Conservation (phyloP, 2,329 filamentous ascomycete genomes). For the Pseudocercospora eumusae region DNA sequence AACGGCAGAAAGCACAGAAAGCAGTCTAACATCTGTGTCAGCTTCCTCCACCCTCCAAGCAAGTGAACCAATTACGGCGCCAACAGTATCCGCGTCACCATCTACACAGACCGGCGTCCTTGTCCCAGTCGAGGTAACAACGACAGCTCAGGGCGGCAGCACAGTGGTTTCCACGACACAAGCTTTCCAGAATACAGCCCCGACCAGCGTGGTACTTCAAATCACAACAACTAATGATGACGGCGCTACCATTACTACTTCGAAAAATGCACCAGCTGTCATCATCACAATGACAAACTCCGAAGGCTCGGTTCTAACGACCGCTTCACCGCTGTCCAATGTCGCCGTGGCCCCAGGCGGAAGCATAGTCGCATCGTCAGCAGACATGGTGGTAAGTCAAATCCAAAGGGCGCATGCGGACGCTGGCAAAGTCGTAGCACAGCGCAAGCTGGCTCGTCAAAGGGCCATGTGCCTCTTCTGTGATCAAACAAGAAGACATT, state of each 20-base stretch:
- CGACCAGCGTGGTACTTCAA: constrained; percentile 35
- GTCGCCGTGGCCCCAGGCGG: constrained; percentile 43
- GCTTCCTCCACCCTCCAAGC: constrained; percentile 28
- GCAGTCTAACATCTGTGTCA: constrained; percentile 27
- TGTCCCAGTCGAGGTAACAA: constrained; percentile 44
- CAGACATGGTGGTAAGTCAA: constrained; percentile 35
- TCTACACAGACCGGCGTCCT: constrained; percentile 41
- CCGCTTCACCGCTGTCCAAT: constrained; percentile 43
- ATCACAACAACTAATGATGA: constrained; percentile 38
- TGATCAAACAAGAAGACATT: neutral
- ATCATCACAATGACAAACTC: constrained; percentile 46
- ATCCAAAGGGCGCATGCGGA: neutral
- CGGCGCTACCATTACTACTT: constrained; percentile 37
- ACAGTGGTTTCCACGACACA: constrained; percentile 42
- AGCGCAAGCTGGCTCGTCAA: neutral
- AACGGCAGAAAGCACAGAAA: constrained; percentile 30
- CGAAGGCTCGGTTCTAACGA: constrained; percentile 41
- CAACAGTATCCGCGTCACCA: constrained; percentile 24
- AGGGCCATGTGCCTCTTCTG: neutral
- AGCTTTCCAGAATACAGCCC: constrained; percentile 40
- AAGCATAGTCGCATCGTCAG: constrained; percentile 42
- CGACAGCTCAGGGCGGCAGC: constrained; percentile 43
- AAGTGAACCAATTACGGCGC: constrained; percentile 24
- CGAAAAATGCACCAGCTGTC: constrained; percentile 44
- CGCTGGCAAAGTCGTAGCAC: neutral